These are phyloP conservation scores for Acacia melanoxylon DNA, from an alignment of 306 rosid species.

Conservation along the genomic window DNA sequence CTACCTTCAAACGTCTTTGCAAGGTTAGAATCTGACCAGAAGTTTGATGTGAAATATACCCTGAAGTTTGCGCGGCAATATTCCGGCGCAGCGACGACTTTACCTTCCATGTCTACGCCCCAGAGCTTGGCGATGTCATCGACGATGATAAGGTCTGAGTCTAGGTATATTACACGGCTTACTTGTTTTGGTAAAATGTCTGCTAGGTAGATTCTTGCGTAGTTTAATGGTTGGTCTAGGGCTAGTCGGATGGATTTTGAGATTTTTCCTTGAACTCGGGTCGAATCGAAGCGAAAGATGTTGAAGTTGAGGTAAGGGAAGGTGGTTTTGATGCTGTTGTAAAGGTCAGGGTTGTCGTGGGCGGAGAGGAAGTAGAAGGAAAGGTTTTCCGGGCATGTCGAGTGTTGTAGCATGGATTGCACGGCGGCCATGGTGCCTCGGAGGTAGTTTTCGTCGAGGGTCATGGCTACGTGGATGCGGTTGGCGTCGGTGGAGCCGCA, in stretches of 20 bases:
- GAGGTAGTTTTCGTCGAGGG: slow-evolving; percentile 68
- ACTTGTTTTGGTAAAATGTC: slow-evolving; percentile 50
- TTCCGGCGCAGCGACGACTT: slow-evolving; percentile 72
- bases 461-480: slow-evolving; percentile 65
- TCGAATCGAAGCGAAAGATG: slow-evolving; percentile 45
- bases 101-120: slow-evolving; percentile 55
- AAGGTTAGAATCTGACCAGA: slow-evolving; percentile 52
- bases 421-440: slow-evolving; percentile 74
- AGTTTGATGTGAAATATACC: slow-evolving; percentile 42
- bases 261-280: slow-evolving; percentile 51
- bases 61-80: slow-evolving; percentile 65
- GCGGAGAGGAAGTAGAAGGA: slow-evolving; percentile 57
- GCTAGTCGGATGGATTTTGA: slow-evolving; percentile 65
- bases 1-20: slow-evolving; percentile 47
- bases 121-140: slow-evolving; percentile 73
- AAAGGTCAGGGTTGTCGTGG: slow-evolving; percentile 31
- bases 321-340: slow-evolving; percentile 49
- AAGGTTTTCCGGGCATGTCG: slow-evolving; percentile 64
- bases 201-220: slow-evolving; percentile 65
- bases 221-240: slow-evolving; percentile 65
- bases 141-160: slow-evolving; percentile 62
- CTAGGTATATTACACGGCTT: slow-evolving; percentile 55
- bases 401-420: slow-evolving; percentile 58
- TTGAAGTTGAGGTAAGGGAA: slow-evolving; percentile 62
- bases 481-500: slow-evolving; percentile 34